phyloP scores from a whole-genome alignment of 179 eudicot genomes.

The Nepenthes alata region DNA sequence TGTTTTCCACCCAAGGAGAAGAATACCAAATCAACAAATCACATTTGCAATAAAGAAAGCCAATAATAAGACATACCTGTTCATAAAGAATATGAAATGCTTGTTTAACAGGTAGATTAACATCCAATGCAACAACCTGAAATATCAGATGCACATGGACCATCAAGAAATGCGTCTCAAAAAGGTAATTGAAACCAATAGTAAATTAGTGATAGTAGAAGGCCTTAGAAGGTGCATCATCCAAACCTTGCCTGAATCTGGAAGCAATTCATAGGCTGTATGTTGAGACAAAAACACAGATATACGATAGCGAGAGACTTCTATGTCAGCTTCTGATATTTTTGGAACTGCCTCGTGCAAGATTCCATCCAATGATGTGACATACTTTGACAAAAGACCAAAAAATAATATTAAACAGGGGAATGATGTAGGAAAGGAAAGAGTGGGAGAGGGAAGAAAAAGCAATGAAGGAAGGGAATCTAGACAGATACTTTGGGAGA shows the following conservation, averaged over 20 bases:
- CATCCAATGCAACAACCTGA: constrained; percentile 78
- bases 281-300: constrained; percentile 68
- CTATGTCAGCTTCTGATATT: constrained; percentile 57
- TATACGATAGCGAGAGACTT: constrained; percentile 66
- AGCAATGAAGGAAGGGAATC: too few species aligned
- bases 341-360: constrained; percentile 36
- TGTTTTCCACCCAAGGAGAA: background rate
- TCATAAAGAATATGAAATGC: constrained; percentile 88
- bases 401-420: background rate
- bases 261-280: constrained; percentile 81
- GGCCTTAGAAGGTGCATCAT: background rate
- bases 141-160: constrained; percentile 6
- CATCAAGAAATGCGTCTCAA: constrained; percentile 5
- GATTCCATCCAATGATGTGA: constrained; percentile 18
- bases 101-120: constrained; percentile 83
- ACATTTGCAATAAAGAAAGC: background rate
- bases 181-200: background rate
- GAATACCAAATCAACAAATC: background rate
- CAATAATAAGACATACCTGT: constrained; percentile 41
- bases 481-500: too few species aligned
- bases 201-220: too few species aligned
- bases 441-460: too few species aligned
- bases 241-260: constrained; percentile 90
- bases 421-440: too few species aligned
- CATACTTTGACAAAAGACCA: constrained; percentile 14